Percentiles rank a stretch among this genome's conserved stretches.
Evolutionary conservation across 495 filamentous ascomycete genomes (phyloP).

Genomic region (Penicillium herquei): DNA sequence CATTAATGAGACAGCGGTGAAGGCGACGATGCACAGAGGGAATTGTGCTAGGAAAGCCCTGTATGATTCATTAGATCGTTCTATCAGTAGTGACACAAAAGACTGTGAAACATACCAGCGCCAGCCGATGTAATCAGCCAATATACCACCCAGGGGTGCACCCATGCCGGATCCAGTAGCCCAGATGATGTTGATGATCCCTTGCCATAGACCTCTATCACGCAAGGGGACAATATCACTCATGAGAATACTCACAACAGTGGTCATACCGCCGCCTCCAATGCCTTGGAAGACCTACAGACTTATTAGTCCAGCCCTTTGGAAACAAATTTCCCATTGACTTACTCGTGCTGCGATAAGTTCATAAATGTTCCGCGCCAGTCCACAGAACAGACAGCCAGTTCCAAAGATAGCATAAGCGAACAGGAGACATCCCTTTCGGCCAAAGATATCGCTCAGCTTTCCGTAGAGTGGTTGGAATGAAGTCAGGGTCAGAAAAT

Average conservation of each 20-base stretch:
- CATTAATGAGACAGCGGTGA: neutral
- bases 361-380: constrained; percentile 66
- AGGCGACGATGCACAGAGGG: neutral
- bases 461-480: constrained; percentile 82
- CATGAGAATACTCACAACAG: constrained; percentile 73
- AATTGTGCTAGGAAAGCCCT: neutral
- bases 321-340: neutral
- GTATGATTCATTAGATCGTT: neutral
- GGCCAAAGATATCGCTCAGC: constrained; percentile 77
- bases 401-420: constrained; percentile 72
- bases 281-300: constrained; percentile 61
- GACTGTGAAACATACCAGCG: constrained; percentile 54
- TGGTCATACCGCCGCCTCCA: constrained; percentile 84
- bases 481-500: constrained; percentile 71
- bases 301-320: neutral
- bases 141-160: constrained; percentile 67
- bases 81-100: neutral
- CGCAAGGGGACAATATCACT: constrained; percentile 74
- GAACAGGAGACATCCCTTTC: constrained; percentile 74
- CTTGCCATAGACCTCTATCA: constrained; percentile 77
- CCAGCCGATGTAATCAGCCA: constrained; percentile 79
- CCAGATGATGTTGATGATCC: constrained; percentile 78
- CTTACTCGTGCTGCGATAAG: constrained; percentile 64
- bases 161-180: constrained; percentile 68
- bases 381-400: constrained; percentile 72